Conservation (phyloP, 495 filamentous ascomycete species). For the Cladorrhinum samala region DNA sequence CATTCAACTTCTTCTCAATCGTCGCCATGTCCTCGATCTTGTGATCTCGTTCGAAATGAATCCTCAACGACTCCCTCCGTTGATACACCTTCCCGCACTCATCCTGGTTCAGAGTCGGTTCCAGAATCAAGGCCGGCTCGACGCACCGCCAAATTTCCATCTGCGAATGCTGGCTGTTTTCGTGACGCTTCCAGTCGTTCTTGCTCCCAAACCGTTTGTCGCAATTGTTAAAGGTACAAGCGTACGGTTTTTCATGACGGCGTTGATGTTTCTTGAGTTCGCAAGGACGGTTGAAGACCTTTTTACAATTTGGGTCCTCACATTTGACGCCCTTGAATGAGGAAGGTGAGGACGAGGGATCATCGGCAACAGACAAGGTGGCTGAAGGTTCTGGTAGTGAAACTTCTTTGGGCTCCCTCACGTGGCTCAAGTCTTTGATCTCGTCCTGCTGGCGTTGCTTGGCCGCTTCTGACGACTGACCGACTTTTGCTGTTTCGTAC, state of each 20-base stretch:
- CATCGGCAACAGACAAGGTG: constrained; percentile 1
- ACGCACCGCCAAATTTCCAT: constrained; percentile 73
- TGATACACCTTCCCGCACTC: constrained; percentile 56
- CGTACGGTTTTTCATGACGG: constrained; percentile 80
- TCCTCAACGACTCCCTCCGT: constrained; percentile 53
- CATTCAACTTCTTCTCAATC: constrained; percentile 43
- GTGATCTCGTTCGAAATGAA: constrained; percentile 55
- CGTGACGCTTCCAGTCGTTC: constrained; percentile 95
- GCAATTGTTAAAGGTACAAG: constrained; percentile 73
- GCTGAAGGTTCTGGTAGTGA: constrained; percentile 7
- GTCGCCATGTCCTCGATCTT: constrained; percentile 32
- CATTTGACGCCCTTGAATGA: constrained; percentile 30
- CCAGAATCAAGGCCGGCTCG: constrained; percentile 10
- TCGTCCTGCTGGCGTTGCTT: no score
- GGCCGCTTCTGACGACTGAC: neutral
- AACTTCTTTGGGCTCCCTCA: neutral
- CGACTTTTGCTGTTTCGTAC: no score
- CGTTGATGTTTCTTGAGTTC: constrained; percentile 87
- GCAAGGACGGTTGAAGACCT: constrained; percentile 53
- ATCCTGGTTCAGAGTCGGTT: neutral
- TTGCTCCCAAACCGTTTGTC: constrained; percentile 82
- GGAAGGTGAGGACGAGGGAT: neutral
- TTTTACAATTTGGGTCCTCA: constrained; percentile 40
- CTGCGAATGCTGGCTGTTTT: constrained; percentile 78
- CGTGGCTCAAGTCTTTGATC: neutral